A percentile compares a stretch with the other conserved stretches of the same genome.
Evolutionary conservation across 164 flowering plant species (phyloP).

Genomic region (Pachysandra terminalis): DNA sequence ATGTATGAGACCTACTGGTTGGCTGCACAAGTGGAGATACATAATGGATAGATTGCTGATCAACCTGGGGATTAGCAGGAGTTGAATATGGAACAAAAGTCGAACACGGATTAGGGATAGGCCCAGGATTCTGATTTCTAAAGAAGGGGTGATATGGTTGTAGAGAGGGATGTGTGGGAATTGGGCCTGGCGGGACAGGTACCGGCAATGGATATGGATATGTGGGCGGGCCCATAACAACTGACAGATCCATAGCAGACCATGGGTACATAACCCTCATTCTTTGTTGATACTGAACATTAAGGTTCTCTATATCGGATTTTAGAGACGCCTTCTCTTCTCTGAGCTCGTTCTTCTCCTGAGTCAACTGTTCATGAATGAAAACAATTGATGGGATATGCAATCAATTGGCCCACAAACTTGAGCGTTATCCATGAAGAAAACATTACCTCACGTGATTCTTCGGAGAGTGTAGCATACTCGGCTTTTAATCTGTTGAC

Average conservation of each 20-base stretch:
- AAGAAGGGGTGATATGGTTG: conserved; percentile 67
- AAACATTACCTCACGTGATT: conserved; percentile 76
- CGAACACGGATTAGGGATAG: conserved; percentile 35
- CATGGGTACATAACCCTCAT: conserved; percentile 72
- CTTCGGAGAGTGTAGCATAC: conserved; percentile 62
- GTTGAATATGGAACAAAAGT: conserved; percentile 61
- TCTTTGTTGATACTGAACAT: conserved; percentile 75
- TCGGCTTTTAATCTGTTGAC: conserved; percentile 78
- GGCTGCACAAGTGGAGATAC: conserved; percentile 35
- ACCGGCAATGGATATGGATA: conserved; percentile 73
- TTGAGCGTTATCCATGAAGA: background rate
- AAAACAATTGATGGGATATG: background rate
- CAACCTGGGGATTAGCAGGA: conserved; percentile 42
- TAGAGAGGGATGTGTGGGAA: conserved; percentile 82
- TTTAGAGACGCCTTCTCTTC: conserved; percentile 86
- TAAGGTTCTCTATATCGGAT: conserved; percentile 76
- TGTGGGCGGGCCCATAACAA: conserved; percentile 69
- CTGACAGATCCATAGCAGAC: conserved; percentile 70
- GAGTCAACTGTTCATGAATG: conserved; percentile 53
- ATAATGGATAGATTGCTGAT: conserved; percentile 48
- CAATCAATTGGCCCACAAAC: background rate
- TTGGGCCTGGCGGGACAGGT: conserved; percentile 61
- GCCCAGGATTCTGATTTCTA: conserved; percentile 38
- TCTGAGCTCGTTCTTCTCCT: conserved; percentile 92
- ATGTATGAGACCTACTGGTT: conserved; percentile 37